Percentiles rank a stretch among this genome's conserved stretches.
These are phyloP conservation scores for Apodospora peruviana DNA, from an alignment of 495 filamentous ascomycete genomes.

Conservation along the genomic window DNA sequence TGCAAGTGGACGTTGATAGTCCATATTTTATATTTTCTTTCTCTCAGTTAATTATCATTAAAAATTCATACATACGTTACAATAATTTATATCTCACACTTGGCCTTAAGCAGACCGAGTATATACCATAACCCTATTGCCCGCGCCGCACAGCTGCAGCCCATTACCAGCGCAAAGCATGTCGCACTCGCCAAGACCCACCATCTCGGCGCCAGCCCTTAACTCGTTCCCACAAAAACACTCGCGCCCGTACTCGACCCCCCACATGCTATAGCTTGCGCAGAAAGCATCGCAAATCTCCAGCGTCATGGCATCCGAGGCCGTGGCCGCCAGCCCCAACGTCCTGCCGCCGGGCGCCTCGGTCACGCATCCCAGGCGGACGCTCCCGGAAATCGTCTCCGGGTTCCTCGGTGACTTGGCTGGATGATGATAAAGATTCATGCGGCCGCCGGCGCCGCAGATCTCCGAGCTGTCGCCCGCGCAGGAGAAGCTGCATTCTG, in stretches of 20 bases:
- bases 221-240: slow-evolving; percentile 42
- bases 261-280: slow-evolving; percentile 37
- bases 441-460: slow-evolving; percentile 38
- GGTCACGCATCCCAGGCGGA: slow-evolving; percentile 39
- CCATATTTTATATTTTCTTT: too few species aligned
- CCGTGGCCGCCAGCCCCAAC: slow-evolving; percentile 23
- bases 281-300: slow-evolving; percentile 41
- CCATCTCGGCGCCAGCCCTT: slow-evolving; percentile 17
- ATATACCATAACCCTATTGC: slow-evolving; percentile 35
- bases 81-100: too few species aligned
- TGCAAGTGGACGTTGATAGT: too few species aligned
- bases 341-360: slow-evolving; percentile 34
- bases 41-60: too few species aligned
- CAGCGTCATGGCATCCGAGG: slow-evolving; percentile 36
- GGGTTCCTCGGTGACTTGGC: slow-evolving; percentile 16
- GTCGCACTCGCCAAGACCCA: slow-evolving; percentile 27
- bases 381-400: slow-evolving; percentile 27
- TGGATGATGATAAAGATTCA: slow-evolving; percentile 29
- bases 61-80: too few species aligned
- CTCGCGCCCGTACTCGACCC: slow-evolving; percentile 40
- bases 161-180: slow-evolving; percentile 37
- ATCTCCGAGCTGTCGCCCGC: slow-evolving; percentile 31
- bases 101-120: too few species aligned
- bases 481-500: slow-evolving; percentile 39
- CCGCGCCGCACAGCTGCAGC: slow-evolving; percentile 35